Evolutionary conservation across 2,329 filamentous ascomycete species (phyloP).

Genomic region (Fusarium paranaense): DNA sequence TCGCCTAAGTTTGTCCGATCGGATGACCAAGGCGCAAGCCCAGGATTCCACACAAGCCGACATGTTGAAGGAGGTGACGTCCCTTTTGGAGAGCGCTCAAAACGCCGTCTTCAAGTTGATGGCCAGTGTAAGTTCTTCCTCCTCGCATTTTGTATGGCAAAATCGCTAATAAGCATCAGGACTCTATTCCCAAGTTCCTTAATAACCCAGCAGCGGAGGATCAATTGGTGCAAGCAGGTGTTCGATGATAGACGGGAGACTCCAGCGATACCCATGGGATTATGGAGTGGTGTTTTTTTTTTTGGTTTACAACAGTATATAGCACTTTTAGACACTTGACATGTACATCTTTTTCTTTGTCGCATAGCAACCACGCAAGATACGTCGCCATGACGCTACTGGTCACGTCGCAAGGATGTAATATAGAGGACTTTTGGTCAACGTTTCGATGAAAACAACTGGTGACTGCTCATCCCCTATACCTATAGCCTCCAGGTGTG

Average conservation of each 20-base stretch:
- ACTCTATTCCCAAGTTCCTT: constrained; percentile 79
- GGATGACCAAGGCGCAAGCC: constrained; percentile 96
- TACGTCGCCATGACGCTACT: neutral
- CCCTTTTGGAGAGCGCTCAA: constrained; percentile 92
- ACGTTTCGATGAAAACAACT: neutral
- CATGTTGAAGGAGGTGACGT: constrained; percentile 88
- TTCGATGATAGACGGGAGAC: constrained; percentile 20
- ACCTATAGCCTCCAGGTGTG: too few species aligned
- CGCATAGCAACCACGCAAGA: neutral
- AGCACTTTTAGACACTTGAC: neutral
- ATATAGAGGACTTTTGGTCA: neutral
- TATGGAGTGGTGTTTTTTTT: neutral
- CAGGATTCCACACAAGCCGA: constrained; percentile 92
- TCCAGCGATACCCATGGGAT: neutral
- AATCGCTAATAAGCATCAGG: constrained; percentile 56
- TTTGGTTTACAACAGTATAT: neutral
- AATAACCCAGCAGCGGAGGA: constrained; percentile 60
- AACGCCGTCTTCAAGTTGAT: constrained; percentile 97
- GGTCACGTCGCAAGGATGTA: neutral
- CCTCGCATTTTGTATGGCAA: fast-evolving
- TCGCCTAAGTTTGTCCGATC: constrained; percentile 89
- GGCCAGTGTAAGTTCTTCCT: constrained; percentile 84
- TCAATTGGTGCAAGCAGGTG: constrained; percentile 31
- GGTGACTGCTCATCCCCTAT: neutral
- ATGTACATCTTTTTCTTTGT: neutral